Evolutionary conservation across 164 flowering plant species (phyloP).

Genomic region (Vitis rotundifolia): DNA sequence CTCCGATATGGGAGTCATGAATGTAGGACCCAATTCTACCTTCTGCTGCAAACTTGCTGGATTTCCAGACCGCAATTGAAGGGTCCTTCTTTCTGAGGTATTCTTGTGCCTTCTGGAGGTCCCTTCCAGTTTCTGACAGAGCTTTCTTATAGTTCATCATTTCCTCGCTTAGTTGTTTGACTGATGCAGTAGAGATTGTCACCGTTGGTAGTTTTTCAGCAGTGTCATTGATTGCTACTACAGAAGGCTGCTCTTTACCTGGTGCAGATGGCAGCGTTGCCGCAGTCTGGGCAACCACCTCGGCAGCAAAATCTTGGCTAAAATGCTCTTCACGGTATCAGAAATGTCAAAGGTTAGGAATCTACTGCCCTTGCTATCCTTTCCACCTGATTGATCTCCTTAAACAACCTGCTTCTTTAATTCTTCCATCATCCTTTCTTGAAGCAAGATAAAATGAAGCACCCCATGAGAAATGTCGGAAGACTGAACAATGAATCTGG

Average conservation of each 20-base stretch:
- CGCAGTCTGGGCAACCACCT: constrained; percentile 97
- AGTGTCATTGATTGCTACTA: constrained; percentile 51
- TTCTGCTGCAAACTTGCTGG: constrained; percentile 91
- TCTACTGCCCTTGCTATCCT: no score
- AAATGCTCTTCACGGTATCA: constrained; percentile 69
- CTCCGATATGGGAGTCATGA: constrained; percentile 94
- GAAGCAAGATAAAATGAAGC: constrained; percentile 30
- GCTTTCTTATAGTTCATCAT: constrained; percentile 99
- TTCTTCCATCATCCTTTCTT: constrained; percentile 43
- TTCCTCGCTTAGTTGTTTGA: constrained; percentile 91
- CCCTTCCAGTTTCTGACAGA: constrained; percentile 87
- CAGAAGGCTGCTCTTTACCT: constrained; percentile 47
- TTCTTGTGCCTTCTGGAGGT: constrained; percentile 91
- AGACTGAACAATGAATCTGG: constrained; percentile 37
- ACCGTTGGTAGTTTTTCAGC: constrained; percentile 54
- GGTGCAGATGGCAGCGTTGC: constrained; percentile 48
- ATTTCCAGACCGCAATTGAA: constrained; percentile 91
- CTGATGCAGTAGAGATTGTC: constrained; percentile 78
- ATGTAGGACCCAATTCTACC: constrained; percentile 93
- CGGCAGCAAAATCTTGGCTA: constrained; percentile 97
- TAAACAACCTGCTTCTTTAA: constrained; percentile 47
- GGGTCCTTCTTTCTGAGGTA: constrained; percentile 96
- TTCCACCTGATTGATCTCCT: constrained; percentile 46
- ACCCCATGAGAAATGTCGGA: constrained; percentile 43
- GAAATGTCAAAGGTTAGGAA: constrained; percentile 78